A percentile compares a stretch with the other conserved stretches of the same genome.
Evolutionary conservation across 306 rosid genomes (phyloP).

Genomic region (Canavalia gladiata): DNA sequence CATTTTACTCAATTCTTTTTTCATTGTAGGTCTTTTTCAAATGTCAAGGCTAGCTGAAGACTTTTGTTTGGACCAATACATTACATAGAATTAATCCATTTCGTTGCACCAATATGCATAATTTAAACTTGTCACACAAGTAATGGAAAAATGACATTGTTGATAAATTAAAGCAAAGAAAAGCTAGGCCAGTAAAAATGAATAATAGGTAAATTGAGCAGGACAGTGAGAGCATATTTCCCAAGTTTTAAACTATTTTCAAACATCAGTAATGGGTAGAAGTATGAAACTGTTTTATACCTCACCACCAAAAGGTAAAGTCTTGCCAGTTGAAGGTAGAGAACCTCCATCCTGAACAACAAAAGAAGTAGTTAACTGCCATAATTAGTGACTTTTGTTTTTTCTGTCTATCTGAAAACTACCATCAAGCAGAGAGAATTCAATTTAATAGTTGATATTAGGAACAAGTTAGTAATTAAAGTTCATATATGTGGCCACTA

Average conservation of each 20-base stretch:
- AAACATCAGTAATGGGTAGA: constrained; percentile 34
- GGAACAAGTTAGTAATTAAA: constrained; percentile 30
- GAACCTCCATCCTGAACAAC: constrained; percentile 89
- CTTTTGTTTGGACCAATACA: constrained; percentile 1
- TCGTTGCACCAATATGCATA: not conserved
- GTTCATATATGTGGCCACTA: constrained; percentile 2
- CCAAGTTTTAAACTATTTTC: constrained; percentile 28
- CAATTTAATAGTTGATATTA: constrained; percentile 11
- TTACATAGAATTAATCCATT: not conserved
- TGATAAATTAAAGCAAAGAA: constrained; percentile 35
- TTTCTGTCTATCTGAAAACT: constrained; percentile 36
- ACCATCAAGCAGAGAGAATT: constrained; percentile 27
- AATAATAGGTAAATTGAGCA: constrained; percentile 18
- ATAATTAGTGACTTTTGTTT: constrained; percentile 30
- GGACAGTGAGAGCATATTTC: constrained; percentile 27
- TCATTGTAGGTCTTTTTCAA: constrained; percentile 22
- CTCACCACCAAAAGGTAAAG: constrained; percentile 98
- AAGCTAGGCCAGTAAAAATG: constrained; percentile 30
- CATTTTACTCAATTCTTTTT: not conserved
- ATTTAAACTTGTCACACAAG: constrained; percentile 16
- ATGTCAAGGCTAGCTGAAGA: not conserved
- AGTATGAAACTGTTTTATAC: constrained; percentile 57
- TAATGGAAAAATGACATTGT: constrained; percentile 24
- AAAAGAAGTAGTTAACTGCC: constrained; percentile 46
- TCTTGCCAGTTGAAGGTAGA: constrained; percentile 78